phyloP scores from a whole-genome alignment of 805 yeast genomes.

The Yamadazyma phyllophila region DNA sequence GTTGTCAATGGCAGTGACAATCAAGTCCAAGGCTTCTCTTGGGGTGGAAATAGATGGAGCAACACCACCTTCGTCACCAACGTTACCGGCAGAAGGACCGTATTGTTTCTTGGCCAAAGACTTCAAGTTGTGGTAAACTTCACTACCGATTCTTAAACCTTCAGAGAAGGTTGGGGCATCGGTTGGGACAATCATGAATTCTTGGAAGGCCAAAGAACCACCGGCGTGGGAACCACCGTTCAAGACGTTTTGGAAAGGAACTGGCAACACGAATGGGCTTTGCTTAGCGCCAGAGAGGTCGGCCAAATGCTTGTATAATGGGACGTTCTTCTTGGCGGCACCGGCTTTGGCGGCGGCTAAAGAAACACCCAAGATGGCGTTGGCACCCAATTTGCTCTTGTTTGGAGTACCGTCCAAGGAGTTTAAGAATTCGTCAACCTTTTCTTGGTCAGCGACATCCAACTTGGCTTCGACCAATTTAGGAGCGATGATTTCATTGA shows the following conservation, averaged over 20 bases:
- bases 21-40: slow-evolving; percentile 95
- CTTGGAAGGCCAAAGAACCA: slow-evolving; percentile 98
- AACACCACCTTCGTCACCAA: slow-evolving; percentile 99
- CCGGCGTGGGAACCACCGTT: slow-evolving; percentile 99
- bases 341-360: slow-evolving; percentile 97
- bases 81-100: slow-evolving; percentile 99
- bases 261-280: slow-evolving; percentile 91
- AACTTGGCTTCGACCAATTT: slow-evolving; percentile 78
- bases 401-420: slow-evolving; percentile 94
- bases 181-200: slow-evolving; percentile 97
- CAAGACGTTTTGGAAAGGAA: slow-evolving; percentile 97
- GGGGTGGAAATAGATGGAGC: slow-evolving; percentile 97
- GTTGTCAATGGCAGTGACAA: slow-evolving; percentile 79
- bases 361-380: slow-evolving; percentile 97
- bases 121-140: slow-evolving; percentile 97
- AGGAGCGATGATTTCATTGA: slow-evolving; percentile 92
- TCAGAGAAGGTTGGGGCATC: slow-evolving; percentile 89
- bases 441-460: slow-evolving; percentile 83
- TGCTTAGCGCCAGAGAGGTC: slow-evolving; percentile 70
- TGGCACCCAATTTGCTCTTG: slow-evolving; percentile 97
- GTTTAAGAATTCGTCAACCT: slow-evolving; percentile 82
- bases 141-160: slow-evolving; percentile 95
- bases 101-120: slow-evolving; percentile 88
- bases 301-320: slow-evolving; percentile 90
- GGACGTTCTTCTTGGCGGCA: slow-evolving; percentile 92